These are phyloP conservation scores for Colletotrichum higginsianum DNA, from an alignment of 2,329 filamentous ascomycete genomes.

Conservation along the genomic window DNA sequence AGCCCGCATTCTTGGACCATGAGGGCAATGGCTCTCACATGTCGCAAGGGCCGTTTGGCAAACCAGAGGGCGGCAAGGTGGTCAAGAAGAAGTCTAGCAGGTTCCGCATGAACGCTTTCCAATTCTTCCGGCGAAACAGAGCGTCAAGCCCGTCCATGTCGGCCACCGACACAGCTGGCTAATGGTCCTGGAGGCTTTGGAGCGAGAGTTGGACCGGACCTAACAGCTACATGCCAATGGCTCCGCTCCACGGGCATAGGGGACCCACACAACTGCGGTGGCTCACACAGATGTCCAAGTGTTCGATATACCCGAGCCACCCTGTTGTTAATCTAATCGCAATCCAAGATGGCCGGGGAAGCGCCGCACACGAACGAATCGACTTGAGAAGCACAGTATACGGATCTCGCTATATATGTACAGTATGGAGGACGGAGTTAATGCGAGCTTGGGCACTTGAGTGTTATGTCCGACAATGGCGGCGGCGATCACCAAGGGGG, in stretches of 20 bases:
- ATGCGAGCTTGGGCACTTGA: slow-evolving; percentile 32
- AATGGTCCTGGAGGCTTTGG: slow-evolving; percentile 14
- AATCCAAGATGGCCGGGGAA: slow-evolving; percentile 14
- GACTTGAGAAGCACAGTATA: slow-evolving; percentile 39
- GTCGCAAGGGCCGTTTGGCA: slow-evolving; percentile 60
- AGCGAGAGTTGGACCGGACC: slow-evolving; percentile 7
- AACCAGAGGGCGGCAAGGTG: slow-evolving; percentile 61
- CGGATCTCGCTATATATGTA: slow-evolving; percentile 41
- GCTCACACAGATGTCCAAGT: slow-evolving; percentile 22
- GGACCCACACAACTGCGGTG: slow-evolving; percentile 12
- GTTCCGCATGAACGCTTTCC: slow-evolving; percentile 74
- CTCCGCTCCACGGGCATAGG: not conserved
- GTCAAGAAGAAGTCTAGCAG: slow-evolving; percentile 75
- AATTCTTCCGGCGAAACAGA: slow-evolving; percentile 68
- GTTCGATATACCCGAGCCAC: slow-evolving; percentile 39
- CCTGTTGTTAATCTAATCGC: slow-evolving; percentile 33
- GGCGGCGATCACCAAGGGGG: slow-evolving; percentile 22
- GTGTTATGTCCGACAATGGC: slow-evolving; percentile 13
- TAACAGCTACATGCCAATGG: not conserved
- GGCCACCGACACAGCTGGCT: slow-evolving; percentile 49
- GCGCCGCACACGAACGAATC: slow-evolving; percentile 24
- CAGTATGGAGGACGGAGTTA: slow-evolving; percentile 41
- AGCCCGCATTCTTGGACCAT: slow-evolving; percentile 35
- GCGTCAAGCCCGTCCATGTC: slow-evolving; percentile 54
- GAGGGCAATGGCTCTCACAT: slow-evolving; percentile 45